phyloP scores from a whole-genome alignment of 306 rosid genomes.

The Clitoria ternatea region DNA sequence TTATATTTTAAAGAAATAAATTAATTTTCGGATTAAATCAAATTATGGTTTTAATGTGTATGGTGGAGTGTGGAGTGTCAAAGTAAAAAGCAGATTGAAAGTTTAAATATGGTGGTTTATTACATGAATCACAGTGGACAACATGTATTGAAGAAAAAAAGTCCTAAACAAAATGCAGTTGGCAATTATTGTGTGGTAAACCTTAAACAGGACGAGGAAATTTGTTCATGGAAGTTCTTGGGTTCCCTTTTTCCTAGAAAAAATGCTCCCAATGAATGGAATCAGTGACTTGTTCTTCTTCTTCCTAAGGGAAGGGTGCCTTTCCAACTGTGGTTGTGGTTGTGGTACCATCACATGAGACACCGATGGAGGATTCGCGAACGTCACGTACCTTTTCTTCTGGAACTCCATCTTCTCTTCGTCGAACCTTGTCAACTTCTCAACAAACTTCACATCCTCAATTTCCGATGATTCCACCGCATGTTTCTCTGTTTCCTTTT shows the following conservation, averaged over 20 bases:
- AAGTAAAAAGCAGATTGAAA: not conserved
- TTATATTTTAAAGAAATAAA: no score
- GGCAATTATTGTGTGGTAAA: constrained; percentile 20
- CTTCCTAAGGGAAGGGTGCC: constrained; percentile 67
- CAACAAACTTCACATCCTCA: constrained; percentile 62
- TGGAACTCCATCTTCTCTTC: constrained; percentile 59
- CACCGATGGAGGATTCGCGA: constrained; percentile 65
- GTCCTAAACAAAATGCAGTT: not conserved
- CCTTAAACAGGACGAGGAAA: constrained; percentile 3
- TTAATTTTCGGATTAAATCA: no score
- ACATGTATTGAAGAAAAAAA: not conserved
- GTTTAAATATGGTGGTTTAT: constrained; percentile 9
- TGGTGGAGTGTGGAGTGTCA: no score
- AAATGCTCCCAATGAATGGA: constrained; percentile 60
- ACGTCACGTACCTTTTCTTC: constrained; percentile 84
- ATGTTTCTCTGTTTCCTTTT: constrained; percentile 40
- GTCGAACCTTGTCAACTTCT: constrained; percentile 30
- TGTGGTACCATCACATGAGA: constrained; percentile 47
- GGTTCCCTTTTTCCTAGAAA: constrained; percentile 64
- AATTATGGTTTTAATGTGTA: no score
- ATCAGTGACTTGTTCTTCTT: constrained; percentile 69
- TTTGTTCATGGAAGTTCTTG: constrained; percentile 28
- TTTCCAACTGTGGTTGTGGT: constrained; percentile 47
- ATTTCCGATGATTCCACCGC: constrained; percentile 37
- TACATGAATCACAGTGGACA: constrained; percentile 1